Evolutionary conservation across 2,329 filamentous ascomycete species (phyloP), one percentile per base, ranked within the genome.

Genomic region (Talaromyces piceae): DNA sequence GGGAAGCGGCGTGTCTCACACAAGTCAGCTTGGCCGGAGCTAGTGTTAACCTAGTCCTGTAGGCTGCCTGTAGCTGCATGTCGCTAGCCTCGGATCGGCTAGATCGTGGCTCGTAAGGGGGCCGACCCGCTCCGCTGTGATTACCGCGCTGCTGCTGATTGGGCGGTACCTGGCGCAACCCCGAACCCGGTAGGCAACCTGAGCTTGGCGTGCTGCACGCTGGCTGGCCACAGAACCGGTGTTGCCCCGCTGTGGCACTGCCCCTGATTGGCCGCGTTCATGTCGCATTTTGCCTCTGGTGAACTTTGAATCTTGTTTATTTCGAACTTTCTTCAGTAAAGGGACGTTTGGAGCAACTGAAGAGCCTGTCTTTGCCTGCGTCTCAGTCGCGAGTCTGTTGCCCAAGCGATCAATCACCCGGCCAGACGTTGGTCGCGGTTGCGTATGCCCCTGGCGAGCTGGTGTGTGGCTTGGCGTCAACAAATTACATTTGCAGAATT

Each of bases 121-220:
- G 48, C 33, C 33, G 33, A 37, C 16, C 27, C 27, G 28, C 13
- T 20, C 5, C 27, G 27, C 47, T 49, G n/a, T 30, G 26, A 22
- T 20, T 18, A 27, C 16, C 5, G 1, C 1, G 1, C 2, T 5
- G 6, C 25, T 39, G 11, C 3, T 46, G 31, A 51, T 51, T 51
- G 49, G 49, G 1, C 13, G 23, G 49, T 51, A 4, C 49, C 49
- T 51, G 49, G 41, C 41, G n/a, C 48, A 18, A 45, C 4, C 30
- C 31, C 30, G 33, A 41, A 13, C 43, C 39, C 13, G 43, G 30
- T 20, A n/a, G n/a, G 26, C 39, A 16, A 39, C 39, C 27, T 27
- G 27, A 22, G 13, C 39, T 18, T 22, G 11, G 13, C 11, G 3
- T 43, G 4, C 20, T 8, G 13, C 20, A 43, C 7, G 1, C 2